Evolutionary conservation across 1,139 yeast species (phyloP).

Genomic region (Hyphopichia burtonii): DNA sequence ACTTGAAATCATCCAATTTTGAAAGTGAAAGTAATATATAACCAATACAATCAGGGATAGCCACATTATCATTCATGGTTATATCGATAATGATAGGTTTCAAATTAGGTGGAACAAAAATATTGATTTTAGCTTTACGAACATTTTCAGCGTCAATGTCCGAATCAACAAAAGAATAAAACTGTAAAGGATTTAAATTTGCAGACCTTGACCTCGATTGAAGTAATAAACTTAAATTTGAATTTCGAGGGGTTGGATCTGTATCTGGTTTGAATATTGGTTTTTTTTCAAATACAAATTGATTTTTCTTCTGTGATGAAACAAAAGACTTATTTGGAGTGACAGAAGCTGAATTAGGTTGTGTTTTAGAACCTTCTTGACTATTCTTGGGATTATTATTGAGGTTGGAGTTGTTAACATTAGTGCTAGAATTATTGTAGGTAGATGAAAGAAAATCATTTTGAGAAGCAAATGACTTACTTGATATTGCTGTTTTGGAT

Average conservation of each 20-base stretch:
- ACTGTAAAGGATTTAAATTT: conserved; percentile 50
- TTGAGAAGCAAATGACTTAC: conserved; percentile 9
- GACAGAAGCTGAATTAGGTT: conserved; percentile 1
- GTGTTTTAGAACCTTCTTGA: background rate
- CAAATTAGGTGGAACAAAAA: conserved; percentile 39
- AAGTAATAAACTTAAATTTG: conserved; percentile 43
- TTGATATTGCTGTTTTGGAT: conserved; percentile 10
- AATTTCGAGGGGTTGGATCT: conserved; percentile 9
- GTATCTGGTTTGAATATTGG: conserved; percentile 9
- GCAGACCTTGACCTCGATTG: conserved; percentile 33
- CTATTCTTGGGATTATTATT: background rate
- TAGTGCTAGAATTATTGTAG: conserved; percentile 1
- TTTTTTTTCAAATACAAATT: conserved; percentile 4
- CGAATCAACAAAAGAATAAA: conserved; percentile 48
- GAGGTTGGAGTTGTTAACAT: background rate
- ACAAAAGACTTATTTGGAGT: conserved; percentile 9
- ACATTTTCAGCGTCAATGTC: conserved; percentile 22
- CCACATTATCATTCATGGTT: conserved; percentile 43
- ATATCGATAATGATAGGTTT: conserved; percentile 31
- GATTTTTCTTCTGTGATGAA: conserved; percentile 4
- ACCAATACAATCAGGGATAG: conserved; percentile 66
- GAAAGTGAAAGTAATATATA: conserved; percentile 44
- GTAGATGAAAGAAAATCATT: conserved; percentile 3
- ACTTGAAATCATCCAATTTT: conserved; percentile 18
- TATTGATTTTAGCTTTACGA: conserved; percentile 26